Conservation (phyloP, 768 basidiomycete species). For the Chalciporus pseudorubinellus region DNA sequence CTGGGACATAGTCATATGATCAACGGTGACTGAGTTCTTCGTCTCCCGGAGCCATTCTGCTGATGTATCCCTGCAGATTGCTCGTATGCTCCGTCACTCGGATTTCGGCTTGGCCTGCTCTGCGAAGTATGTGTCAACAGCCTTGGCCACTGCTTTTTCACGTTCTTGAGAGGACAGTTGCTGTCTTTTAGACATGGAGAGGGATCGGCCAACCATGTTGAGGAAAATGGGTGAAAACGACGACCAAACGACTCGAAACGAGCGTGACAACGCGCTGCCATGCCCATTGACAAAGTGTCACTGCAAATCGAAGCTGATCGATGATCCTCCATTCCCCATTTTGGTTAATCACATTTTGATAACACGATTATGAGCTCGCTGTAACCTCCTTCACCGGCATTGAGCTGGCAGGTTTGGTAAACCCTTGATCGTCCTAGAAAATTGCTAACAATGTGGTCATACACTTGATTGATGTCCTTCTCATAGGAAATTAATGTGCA, state of each 20-base stretch:
- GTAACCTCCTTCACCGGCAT: neutral
- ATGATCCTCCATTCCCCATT: neutral
- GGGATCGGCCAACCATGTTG: constrained; percentile 3
- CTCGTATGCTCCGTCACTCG: neutral
- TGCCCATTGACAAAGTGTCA: too few species aligned
- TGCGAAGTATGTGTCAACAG: constrained; percentile 6
- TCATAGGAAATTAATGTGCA: neutral
- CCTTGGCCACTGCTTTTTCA: constrained; percentile 10
- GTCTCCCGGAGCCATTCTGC: constrained; percentile 22
- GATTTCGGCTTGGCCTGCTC: constrained; percentile 4
- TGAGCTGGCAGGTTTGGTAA: neutral
- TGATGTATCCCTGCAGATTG: constrained; percentile 20
- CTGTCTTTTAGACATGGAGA: constrained; percentile 14
- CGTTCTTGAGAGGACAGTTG: constrained; percentile 14
- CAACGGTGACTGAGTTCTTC: constrained; percentile 3
- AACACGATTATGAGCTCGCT: neutral
- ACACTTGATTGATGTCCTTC: neutral
- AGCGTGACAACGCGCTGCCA: too few species aligned
- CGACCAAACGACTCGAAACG: too few species aligned
- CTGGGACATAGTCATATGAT: too few species aligned
- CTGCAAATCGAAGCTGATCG: too few species aligned
- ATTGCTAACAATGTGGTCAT: neutral
- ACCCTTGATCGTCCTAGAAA: neutral
- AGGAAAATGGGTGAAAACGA: neutral
- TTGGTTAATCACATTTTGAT: neutral